Conservation (phyloP, 179 eudicot species). For the Pouteria campechiana region DNA sequence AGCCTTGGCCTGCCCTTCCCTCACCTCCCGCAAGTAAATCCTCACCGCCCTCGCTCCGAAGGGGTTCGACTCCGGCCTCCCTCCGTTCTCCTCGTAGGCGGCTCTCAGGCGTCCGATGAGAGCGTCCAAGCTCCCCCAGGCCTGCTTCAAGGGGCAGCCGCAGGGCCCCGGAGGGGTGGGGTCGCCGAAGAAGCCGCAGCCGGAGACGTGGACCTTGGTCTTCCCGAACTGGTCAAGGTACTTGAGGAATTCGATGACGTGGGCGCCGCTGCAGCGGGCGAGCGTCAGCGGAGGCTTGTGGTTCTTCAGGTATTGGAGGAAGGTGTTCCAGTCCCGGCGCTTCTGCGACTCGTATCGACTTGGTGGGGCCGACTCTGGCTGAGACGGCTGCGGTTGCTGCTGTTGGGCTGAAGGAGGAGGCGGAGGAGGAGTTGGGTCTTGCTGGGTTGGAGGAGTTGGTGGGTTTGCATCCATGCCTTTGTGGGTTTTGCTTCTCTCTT, state of each 20-base stretch:
- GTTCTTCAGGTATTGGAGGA: slow-evolving; percentile 59
- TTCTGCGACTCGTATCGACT: slow-evolving; percentile 83
- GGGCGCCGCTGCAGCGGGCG: slow-evolving; percentile 72
- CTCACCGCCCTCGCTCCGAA: slow-evolving; percentile 65
- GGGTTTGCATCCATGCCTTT: no score
- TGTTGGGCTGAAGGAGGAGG: no score
- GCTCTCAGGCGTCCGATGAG: slow-evolving; percentile 66
- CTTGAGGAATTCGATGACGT: slow-evolving; percentile 68
- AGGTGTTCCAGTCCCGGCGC: slow-evolving; percentile 77
- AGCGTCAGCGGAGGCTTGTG: slow-evolving; percentile 72
- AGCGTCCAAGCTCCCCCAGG: slow-evolving; percentile 80
- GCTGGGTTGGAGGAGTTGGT: no score
- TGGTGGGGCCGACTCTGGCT: slow-evolving; percentile 21
- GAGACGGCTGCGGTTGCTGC: no score
- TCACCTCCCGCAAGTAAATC: slow-evolving; percentile 54
- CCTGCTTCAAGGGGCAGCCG: slow-evolving; percentile 59
- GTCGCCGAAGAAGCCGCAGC: slow-evolving; percentile 58
- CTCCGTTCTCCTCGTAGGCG: slow-evolving; percentile 70
- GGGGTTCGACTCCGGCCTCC: slow-evolving; percentile 59
- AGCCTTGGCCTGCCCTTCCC: slow-evolving; percentile 58
- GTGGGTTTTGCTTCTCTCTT: no score
- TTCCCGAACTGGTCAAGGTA: slow-evolving; percentile 76
- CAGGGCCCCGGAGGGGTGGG: slow-evolving; percentile 74
- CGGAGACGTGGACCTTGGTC: slow-evolving; percentile 58
- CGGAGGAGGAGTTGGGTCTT: no score